These are phyloP conservation scores for Colletotrichum godetiae DNA, from an alignment of 2,329 filamentous ascomycete genomes.

Conservation along the genomic window DNA sequence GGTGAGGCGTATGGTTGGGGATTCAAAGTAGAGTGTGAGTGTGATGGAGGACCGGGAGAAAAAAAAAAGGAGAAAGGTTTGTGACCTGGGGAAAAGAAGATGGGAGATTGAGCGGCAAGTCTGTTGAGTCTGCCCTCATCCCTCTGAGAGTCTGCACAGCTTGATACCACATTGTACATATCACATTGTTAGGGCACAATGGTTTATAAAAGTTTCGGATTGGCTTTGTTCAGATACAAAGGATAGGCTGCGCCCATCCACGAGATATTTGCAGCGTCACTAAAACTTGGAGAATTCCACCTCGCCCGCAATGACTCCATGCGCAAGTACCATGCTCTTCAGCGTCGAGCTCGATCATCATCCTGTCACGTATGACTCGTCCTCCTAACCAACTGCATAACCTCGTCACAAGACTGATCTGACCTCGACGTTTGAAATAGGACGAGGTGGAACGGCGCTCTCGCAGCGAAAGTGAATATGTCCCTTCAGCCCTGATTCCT, in stretches of 20 bases:
- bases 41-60: not conserved
- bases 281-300: slow-evolving; percentile 2
- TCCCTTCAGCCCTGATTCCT: slow-evolving; percentile 16
- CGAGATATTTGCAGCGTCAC: slow-evolving; percentile 24
- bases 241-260: slow-evolving; percentile 3
- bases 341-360: slow-evolving; percentile 12
- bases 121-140: not conserved
- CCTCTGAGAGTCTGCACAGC: not conserved
- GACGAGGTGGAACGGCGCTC: slow-evolving; percentile 12
- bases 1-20: slow-evolving; percentile 77
- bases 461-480: slow-evolving; percentile 20
- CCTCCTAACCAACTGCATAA: not conserved
- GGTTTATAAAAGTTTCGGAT: not conserved
- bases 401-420: slow-evolving; percentile 22
- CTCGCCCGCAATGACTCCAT: not conserved
- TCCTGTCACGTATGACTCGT: not conserved
- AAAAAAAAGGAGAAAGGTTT: not conserved
- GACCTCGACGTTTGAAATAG: slow-evolving; percentile 21
- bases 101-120: not conserved
- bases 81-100: no score
- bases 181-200: not conserved
- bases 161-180: slow-evolving; percentile 26
- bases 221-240: slow-evolving; percentile 1
- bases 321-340: slow-evolving; percentile 4
- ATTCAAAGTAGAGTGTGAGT: slow-evolving; percentile 35